Evolutionary conservation across 306 rosid genomes (phyloP).

Genomic region (Malus orientalis): DNA sequence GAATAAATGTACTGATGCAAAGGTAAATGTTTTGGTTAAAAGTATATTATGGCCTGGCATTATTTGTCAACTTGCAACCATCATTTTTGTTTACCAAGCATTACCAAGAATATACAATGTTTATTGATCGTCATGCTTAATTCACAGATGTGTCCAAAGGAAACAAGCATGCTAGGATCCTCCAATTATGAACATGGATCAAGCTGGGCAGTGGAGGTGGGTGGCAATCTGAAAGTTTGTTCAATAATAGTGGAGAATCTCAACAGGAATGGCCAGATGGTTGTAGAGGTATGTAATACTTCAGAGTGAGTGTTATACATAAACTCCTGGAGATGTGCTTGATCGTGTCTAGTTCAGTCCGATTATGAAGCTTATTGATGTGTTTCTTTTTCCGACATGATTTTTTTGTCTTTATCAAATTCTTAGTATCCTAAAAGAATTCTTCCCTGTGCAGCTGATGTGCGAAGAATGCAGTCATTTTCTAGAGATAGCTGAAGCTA

Average conservation of each 20-base stretch:
- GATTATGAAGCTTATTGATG: neutral
- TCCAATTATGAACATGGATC: slow-evolving; percentile 63
- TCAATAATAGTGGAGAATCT: slow-evolving; percentile 79
- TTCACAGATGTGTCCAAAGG: slow-evolving; percentile 55
- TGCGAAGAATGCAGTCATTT: slow-evolving; percentile 95
- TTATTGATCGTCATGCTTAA: slow-evolving; percentile 5
- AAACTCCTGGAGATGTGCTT: neutral
- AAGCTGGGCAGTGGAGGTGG: slow-evolving; percentile 98
- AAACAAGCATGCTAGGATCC: slow-evolving; percentile 48
- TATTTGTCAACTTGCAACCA: neutral
- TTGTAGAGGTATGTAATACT: slow-evolving; percentile 63
- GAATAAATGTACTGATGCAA: slow-evolving; percentile 48
- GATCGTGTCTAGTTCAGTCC: neutral
- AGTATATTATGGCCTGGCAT: neutral
- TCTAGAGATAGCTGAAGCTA: slow-evolving; percentile 92
- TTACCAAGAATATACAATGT: neutral
- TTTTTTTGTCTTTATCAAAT: neutral
- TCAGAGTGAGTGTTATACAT: neutral
- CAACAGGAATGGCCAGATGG: slow-evolving; percentile 87
- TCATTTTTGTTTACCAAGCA: neutral
- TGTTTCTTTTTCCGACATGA: neutral
- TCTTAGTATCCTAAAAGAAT: slow-evolving; percentile 6
- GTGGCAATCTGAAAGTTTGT: slow-evolving; percentile 80
- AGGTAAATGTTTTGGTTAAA: slow-evolving; percentile 33
- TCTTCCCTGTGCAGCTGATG: slow-evolving; percentile 52